phyloP scores from a whole-genome alignment of 106 monocot genomes.

The Alisma plantagoaquatica region DNA sequence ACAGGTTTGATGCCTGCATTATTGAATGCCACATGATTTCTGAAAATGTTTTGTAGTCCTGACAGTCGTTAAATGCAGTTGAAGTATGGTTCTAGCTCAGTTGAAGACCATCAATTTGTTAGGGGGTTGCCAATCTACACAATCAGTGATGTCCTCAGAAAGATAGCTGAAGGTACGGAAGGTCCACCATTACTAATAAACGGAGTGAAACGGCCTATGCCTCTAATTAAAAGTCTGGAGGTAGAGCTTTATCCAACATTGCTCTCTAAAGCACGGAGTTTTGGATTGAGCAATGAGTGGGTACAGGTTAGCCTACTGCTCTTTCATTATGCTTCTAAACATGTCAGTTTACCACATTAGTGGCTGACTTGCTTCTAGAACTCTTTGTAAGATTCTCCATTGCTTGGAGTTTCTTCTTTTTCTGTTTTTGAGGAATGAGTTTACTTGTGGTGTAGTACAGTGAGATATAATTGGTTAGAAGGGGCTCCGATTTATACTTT shows the following conservation, averaged over 20 bases:
- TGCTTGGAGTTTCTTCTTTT: background rate
- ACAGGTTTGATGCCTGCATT: slow-evolving; percentile 36
- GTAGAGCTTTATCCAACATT: slow-evolving; percentile 92
- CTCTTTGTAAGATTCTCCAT: background rate
- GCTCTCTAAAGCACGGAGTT: slow-evolving; percentile 92
- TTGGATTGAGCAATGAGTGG: slow-evolving; percentile 81
- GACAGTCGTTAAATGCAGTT: slow-evolving; percentile 20
- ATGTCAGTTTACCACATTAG: too few relatives aligned
- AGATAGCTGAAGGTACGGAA: slow-evolving; percentile 41
- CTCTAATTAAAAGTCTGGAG: slow-evolving; percentile 72
- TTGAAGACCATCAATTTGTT: slow-evolving; percentile 86
- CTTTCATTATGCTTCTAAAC: too few relatives aligned
- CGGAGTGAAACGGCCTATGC: slow-evolving; percentile 85
- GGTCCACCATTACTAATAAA: slow-evolving; percentile 71
- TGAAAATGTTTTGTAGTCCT: background rate
- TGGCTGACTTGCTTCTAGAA: too few relatives aligned
- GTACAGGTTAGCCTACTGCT: slow-evolving; percentile 79
- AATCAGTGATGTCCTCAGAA: slow-evolving; percentile 72
- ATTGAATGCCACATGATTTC: background rate
- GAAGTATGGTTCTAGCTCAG: slow-evolving; percentile 47
- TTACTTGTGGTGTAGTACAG: too few relatives aligned
- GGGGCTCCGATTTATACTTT: too few relatives aligned
- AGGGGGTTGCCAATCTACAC: slow-evolving; percentile 87
- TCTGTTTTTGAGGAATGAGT: too few relatives aligned
- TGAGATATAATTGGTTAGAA: too few relatives aligned